These are phyloP conservation scores for Claviceps quebecensis DNA, from an alignment of 2,329 filamentous ascomycete genomes.

Conservation along the genomic window DNA sequence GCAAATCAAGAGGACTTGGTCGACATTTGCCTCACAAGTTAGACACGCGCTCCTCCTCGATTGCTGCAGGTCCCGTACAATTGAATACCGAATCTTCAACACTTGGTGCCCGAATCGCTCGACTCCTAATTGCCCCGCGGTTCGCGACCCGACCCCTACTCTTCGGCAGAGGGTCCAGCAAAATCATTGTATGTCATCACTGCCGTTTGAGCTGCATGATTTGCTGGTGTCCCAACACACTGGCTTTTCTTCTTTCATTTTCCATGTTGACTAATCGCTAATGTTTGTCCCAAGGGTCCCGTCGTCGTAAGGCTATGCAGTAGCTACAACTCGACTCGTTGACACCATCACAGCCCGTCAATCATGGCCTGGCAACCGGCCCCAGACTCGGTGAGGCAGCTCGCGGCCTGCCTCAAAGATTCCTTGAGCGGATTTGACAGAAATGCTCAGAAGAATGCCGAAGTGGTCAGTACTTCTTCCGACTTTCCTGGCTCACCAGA, in stretches of 20 bases:
- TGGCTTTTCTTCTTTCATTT: not conserved
- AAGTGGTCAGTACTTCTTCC: constrained; percentile 46
- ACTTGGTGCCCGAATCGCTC: not conserved
- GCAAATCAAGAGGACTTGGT: not conserved
- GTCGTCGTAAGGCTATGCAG: not conserved
- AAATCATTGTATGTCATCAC: constrained; percentile 1
- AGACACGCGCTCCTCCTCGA: not conserved
- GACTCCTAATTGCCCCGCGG: not conserved
- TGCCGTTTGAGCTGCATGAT: not conserved
- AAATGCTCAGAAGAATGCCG: constrained; percentile 73
- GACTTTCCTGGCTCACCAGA: not conserved
- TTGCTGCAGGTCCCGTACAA: not conserved
- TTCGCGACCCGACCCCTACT: not conserved
- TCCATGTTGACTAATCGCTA: not conserved
- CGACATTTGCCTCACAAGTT: not conserved
- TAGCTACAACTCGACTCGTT: not conserved
- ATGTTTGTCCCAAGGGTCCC: not conserved
- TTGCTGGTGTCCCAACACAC: not conserved
- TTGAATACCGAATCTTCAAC: not conserved
- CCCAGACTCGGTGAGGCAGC: constrained; percentile 74
- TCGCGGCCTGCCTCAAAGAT: constrained; percentile 79
- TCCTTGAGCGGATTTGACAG: constrained; percentile 77
- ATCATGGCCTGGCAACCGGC: constrained; percentile 88
- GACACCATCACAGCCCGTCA: constrained; percentile 9
- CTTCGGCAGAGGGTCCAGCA: constrained; percentile 1